Evolutionary conservation across 2,329 filamentous ascomycete species (phyloP), one percentile per base, ranked within the genome.

Genomic region (Knufia fluminis): DNA sequence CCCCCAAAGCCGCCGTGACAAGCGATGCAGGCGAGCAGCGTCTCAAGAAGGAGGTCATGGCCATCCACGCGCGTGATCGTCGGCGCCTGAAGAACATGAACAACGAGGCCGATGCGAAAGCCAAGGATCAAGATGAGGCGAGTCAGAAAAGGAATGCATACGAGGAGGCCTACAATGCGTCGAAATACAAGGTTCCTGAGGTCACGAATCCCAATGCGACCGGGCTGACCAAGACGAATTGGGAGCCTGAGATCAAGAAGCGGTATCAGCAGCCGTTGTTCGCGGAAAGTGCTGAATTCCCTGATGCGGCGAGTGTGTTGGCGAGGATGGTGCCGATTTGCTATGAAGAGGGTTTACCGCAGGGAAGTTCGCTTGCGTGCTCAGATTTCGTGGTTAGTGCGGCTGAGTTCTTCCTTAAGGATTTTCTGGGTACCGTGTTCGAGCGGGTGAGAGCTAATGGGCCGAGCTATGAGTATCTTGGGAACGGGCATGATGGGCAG

Each of bases 221-320:
- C 23, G 84, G 84, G 17, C 75, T 91, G 40, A 89, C 86, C 57
- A 88, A 91, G 73, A 94, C 76, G 31, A 80, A 82, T 59, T 82
- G 78, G 76, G 80, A 83, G 53, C 68, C 80, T 43, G 80, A 83
- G 61, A 81, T 82, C 54, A 72, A 78, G 53, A 79, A 82, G 67
- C 76, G 79, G 55, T 83, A 82, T 62, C 73, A 76, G 17, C 76
- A 79, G 54, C 75, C 78, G 22, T 69, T 83, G 46, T 78, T 76
- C 53, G 70, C 70, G 38, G 80, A 83, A 63, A 79, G 77, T 2
- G 72, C 77, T 54, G 80, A 83, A 60, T 82, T 83, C 51, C 80
- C 80, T 6, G 76, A 79, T 42, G 64, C 73, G 1, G 68, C 71
- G 51, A 74, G 78, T 1, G 75, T 83, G 50, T 69, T 75, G 52